Conservation (phyloP, 2,329 filamentous ascomycete genomes). For the Aspergillus sojae region DNA sequence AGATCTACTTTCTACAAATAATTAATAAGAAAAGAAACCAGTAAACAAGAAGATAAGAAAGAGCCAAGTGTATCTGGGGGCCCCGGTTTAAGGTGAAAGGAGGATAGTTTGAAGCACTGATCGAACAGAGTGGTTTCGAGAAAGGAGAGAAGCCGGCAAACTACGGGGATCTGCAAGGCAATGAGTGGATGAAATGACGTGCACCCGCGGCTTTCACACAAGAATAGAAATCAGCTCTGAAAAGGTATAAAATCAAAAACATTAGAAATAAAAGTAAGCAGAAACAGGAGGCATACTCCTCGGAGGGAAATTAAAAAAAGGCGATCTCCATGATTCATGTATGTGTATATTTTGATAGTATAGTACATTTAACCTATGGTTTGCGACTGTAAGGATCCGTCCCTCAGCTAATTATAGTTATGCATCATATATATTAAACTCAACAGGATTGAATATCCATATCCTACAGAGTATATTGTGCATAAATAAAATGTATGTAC, state of each 20-base stretch:
- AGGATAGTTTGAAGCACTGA: slow-evolving; percentile 2
- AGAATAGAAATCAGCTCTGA: background rate
- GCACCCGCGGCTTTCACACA: slow-evolving; percentile 7
- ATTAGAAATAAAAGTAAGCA: background rate
- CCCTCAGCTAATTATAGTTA: background rate
- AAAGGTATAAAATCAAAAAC: background rate
- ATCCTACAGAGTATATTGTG: background rate
- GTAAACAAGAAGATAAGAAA: background rate
- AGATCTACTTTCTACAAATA: background rate
- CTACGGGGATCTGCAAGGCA: slow-evolving; percentile 17
- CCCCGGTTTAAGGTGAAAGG: background rate
- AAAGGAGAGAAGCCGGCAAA: slow-evolving; percentile 6
- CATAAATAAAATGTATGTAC: background rate
- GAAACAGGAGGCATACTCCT: background rate
- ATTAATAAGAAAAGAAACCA: background rate
- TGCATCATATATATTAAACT: background rate
- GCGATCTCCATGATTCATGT: background rate
- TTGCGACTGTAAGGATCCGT: background rate
- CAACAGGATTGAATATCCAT: background rate
- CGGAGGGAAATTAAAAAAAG: background rate
- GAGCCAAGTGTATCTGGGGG: background rate
- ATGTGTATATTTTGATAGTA: background rate
- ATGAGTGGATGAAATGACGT: slow-evolving; percentile 15
- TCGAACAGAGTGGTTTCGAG: background rate
- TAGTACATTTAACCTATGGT: background rate